Evolutionary conservation across 768 basidiomycete genomes (phyloP).

Genomic region (Leccinellum luteum): DNA sequence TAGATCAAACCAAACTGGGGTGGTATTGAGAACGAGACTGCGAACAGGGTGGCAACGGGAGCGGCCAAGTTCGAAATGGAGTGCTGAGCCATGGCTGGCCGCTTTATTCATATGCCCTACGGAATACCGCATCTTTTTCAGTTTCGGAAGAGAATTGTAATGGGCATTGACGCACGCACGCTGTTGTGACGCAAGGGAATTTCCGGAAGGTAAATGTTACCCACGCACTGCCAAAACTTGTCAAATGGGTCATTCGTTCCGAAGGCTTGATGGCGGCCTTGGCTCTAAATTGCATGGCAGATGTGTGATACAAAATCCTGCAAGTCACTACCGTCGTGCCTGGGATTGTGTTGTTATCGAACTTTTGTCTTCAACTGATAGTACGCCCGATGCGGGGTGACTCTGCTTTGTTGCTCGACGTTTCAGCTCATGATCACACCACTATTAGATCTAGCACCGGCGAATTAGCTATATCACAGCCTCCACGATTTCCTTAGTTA

Average conservation of each 20-base stretch:
- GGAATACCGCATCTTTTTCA: neutral
- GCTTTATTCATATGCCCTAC: neutral
- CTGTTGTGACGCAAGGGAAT: neutral
- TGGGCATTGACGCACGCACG: too few relatives aligned
- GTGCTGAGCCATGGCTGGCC: neutral
- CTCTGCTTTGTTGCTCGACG: neutral
- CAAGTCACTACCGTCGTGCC: neutral
- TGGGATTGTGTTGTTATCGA: neutral
- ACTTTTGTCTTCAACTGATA: too few relatives aligned
- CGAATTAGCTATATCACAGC: neutral
- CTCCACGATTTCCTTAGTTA: neutral
- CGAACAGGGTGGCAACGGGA: neutral
- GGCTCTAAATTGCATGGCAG: neutral
- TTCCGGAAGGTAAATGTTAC: neutral
- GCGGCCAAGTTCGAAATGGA: neutral
- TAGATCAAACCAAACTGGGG: neutral
- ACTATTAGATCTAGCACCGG: neutral
- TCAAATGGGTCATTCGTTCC: neutral
- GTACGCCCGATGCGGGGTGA: neutral
- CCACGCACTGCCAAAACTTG: neutral
- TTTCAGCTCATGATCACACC: neutral
- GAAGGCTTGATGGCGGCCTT: neutral
- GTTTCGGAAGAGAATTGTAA: neutral
- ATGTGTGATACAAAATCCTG: neutral
- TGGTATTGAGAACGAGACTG: neutral